phyloP scores from a whole-genome alignment of 2,329 filamentous ascomycete genomes.

The Trichophyton mentagrophytes region DNA sequence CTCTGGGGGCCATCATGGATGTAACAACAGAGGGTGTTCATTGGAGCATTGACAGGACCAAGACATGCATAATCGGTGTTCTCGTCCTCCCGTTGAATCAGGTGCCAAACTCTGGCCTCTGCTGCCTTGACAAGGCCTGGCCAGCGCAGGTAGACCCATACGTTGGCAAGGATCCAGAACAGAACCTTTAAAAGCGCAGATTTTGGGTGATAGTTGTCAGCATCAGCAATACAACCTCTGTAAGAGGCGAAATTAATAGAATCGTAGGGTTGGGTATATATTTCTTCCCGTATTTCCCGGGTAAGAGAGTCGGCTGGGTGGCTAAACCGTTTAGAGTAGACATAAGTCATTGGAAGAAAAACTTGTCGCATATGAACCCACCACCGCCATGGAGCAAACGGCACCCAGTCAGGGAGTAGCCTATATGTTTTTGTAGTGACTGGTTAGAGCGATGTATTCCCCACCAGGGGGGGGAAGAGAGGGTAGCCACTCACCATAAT shows the following conservation, averaged over 20 bases:
- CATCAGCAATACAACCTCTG: conserved; percentile 66
- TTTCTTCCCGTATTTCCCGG: conserved; percentile 59
- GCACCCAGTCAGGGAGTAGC: conserved; percentile 79
- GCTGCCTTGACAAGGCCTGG: conserved; percentile 54
- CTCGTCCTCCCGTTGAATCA: conserved; percentile 81
- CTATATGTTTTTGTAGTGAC: conserved; percentile 18
- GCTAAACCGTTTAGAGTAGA: conserved; percentile 73
- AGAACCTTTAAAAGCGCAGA: conserved; percentile 64
- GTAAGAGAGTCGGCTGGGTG: conserved; percentile 65
- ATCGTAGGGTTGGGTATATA: conserved; percentile 68
- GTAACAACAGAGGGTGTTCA: conserved; percentile 83
- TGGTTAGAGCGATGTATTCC: background rate
- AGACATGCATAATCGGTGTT: conserved; percentile 82
- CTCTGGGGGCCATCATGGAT: conserved; percentile 69
- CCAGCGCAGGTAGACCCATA: conserved; percentile 69
- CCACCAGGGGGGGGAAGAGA: background rate
- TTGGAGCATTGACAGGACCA: conserved; percentile 76
- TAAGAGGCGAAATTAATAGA: conserved; percentile 64
- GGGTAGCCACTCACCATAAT: conserved; percentile 48
- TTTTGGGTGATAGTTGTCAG: conserved; percentile 90
- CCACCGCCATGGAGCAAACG: conserved; percentile 84
- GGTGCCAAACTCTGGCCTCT: conserved; percentile 67
- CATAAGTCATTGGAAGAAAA: conserved; percentile 81
- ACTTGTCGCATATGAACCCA: conserved; percentile 98
- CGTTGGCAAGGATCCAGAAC: conserved; percentile 64